Evolutionary conservation across 306 rosid genomes (phyloP).

Genomic region (Parietaria judaica): DNA sequence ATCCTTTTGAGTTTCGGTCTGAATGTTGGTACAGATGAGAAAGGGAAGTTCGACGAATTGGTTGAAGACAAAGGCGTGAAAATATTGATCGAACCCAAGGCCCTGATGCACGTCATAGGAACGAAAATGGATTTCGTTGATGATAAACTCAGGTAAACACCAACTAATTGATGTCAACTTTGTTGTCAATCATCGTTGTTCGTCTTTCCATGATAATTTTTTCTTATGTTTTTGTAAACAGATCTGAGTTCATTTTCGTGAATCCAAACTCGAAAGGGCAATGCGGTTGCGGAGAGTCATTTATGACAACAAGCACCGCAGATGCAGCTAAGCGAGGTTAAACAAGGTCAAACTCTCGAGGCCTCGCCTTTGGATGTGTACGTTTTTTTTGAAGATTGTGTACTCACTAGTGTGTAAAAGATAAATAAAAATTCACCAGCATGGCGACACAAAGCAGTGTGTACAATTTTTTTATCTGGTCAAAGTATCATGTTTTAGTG

Average conservation of each 20-base stretch:
- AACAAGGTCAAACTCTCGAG: conserved; percentile 1
- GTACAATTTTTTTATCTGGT: too few relatives aligned
- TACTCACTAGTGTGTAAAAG: too few relatives aligned
- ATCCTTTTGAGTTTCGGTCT: neutral
- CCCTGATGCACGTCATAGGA: conserved; percentile 96
- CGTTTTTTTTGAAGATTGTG: neutral
- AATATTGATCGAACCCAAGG: conserved; percentile 88
- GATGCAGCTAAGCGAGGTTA: conserved; percentile 39
- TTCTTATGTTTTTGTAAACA: conserved; percentile 13
- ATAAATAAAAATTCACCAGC: too few relatives aligned
- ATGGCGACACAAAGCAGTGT: too few relatives aligned
- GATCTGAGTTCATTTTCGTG: conserved; percentile 84
- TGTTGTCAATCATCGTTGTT: too few relatives aligned
- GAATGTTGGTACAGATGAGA: conserved; percentile 50
- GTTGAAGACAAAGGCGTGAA: conserved; percentile 88
- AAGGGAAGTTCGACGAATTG: conserved; percentile 86
- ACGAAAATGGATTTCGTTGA: conserved; percentile 96
- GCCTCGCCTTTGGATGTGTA: neutral
- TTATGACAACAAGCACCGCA: conserved; percentile 26
- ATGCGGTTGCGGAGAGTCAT: conserved; percentile 74
- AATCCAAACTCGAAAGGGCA: conserved; percentile 96
- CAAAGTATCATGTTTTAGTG: neutral
- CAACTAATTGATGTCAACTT: neutral
- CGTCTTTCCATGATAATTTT: too few relatives aligned
- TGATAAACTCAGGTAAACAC: conserved; percentile 68